Evolutionary conservation across 1,284 basidiomycete genomes (phyloP).

Genomic region (Rhodofomes roseus): DNA sequence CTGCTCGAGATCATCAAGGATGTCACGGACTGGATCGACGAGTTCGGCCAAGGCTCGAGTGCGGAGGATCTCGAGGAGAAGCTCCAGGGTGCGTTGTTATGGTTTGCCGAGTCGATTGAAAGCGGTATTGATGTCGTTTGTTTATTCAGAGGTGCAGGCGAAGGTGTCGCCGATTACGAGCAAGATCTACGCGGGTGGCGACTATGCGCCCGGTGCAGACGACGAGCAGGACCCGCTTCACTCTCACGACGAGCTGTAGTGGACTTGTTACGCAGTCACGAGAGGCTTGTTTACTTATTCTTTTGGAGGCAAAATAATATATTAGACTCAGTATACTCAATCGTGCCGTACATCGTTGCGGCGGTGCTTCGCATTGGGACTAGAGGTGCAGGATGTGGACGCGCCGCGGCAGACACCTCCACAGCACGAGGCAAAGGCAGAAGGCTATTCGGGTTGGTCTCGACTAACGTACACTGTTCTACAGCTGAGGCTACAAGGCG

Average conservation of each 20-base stretch:
- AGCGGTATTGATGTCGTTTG: conserved; percentile 6
- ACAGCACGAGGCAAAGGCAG: too few species aligned
- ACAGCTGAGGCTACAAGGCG: background rate
- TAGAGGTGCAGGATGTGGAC: too few species aligned
- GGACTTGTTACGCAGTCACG: background rate
- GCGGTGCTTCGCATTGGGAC: too few species aligned
- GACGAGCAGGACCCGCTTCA: conserved; percentile 55
- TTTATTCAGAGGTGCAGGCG: conserved; percentile 39
- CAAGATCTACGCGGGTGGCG: conserved; percentile 67
- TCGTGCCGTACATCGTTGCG: too few species aligned
- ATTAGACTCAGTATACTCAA: conserved; percentile 4
- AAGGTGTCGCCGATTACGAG: conserved; percentile 63
- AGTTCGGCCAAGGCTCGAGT: conserved; percentile 71
- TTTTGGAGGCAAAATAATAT: conserved; percentile 7
- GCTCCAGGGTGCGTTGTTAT: conserved; percentile 45
- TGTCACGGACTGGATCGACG: conserved; percentile 88
- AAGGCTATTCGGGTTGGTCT: too few species aligned
- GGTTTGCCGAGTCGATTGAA: background rate
- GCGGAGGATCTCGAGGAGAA: conserved; percentile 93
- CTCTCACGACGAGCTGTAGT: conserved; percentile 68
- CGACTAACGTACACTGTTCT: background rate
- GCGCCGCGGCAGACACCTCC: too few species aligned
- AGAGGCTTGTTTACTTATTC: background rate
- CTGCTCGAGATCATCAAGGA: conserved; percentile 85
- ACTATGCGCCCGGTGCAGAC: conserved; percentile 28